Conservation (phyloP, 768 basidiomycete genomes). For the Tephrocybe sp. region DNA sequence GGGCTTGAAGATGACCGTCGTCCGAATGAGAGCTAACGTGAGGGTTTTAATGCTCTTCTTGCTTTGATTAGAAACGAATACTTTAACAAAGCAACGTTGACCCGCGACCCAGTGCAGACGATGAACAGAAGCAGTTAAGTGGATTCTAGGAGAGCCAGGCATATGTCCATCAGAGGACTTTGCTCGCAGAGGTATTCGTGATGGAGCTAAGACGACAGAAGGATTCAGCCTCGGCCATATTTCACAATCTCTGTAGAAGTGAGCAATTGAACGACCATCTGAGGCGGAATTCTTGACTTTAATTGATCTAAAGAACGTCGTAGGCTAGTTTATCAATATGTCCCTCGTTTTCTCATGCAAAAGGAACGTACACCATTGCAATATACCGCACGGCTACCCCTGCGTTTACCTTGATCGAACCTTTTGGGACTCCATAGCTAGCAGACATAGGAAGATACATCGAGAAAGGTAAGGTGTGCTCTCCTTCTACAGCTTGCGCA, state of each 20-base stretch:
- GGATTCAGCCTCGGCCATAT: conserved; percentile 78
- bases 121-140: conserved; percentile 63
- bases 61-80: conserved; percentile 66
- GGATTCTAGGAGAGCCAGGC: conserved; percentile 50
- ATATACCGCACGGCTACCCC: conserved; percentile 55
- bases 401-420: conserved; percentile 49
- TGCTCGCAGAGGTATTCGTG: conserved; percentile 26
- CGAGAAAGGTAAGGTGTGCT: conserved; percentile 69
- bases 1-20: conserved; percentile 56
- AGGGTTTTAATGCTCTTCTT: conserved; percentile 65
- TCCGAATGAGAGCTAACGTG: conserved; percentile 38
- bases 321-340: not conserved
- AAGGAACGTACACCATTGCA: conserved; percentile 55
- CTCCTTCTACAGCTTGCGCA: conserved; percentile 58
- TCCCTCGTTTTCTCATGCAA: not conserved
- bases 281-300: conserved; percentile 68
- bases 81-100: conserved; percentile 65
- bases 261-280: conserved; percentile 69
- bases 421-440: conserved; percentile 53
- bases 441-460: conserved; percentile 62
- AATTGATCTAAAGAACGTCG: conserved; percentile 48
- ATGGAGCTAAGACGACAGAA: conserved; percentile 54
- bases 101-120: conserved; percentile 82
- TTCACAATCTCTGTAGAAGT: conserved; percentile 83
- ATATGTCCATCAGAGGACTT: not conserved